Evolutionary conservation across 2,329 filamentous ascomycete genomes (phyloP), one percentile per base, ranked within the genome.

Genomic region (Aspergillus neotritici): DNA sequence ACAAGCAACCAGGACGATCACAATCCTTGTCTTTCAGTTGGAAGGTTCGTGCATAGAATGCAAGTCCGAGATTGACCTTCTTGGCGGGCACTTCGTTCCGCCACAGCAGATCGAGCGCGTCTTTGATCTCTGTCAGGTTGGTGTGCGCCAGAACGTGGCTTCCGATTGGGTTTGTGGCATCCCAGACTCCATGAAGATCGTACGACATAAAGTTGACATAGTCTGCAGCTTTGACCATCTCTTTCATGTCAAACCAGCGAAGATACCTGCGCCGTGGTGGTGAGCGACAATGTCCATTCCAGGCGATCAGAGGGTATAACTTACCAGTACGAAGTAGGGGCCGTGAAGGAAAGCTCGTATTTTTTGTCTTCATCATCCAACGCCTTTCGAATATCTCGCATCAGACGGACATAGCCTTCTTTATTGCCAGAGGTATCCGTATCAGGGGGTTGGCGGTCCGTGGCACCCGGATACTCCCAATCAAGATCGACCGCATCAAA

Each of bases 401-500:
- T 16, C 16, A n/a, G 41, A 36, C n/a, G n/a, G n/a, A n/a, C n/a
- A n/a, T n/a, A 12, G 34, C 31, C 4, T 49, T 32, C 34, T 51
- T 39, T 11, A 55, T 17, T 7, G 54, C 17, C 56, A 34, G 58
- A 63, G 44, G 71, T 67, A 0, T 38, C 46, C 8, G 42, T 56
- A 31, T 75, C 72, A 2, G 55, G 59, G 0, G 54, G 15, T 5
- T 59, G 58, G 3, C 69, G 58, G 30, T 70, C 67, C 16, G 61
- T 54, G 2, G 70, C 68, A 1, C 41, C 55, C 1, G 60, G 60
- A 39, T 68, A 64, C 36, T 69, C 64, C 73, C 72, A 76, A 47
- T 76, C 70, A 11, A 76, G 47, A 41, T 76, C 71, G 4, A 73
- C 55, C 3, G 70, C 71, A 46, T 71, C 66, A 39, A 75, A 74